phyloP scores from a whole-genome alignment of 805 yeast species.

The Yarrowia keelungensis region DNA sequence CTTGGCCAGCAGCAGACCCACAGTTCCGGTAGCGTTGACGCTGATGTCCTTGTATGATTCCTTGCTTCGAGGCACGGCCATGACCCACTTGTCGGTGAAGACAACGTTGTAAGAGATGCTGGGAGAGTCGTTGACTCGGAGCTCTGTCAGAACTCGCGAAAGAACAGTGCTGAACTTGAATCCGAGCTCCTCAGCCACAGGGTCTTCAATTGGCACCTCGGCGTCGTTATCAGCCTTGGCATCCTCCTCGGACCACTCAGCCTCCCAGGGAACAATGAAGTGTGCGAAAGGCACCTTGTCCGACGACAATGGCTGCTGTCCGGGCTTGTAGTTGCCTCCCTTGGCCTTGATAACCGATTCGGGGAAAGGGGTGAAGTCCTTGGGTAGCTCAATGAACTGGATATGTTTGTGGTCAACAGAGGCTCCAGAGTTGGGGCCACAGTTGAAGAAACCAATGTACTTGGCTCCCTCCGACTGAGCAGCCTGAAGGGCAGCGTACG shows the following conservation, averaged over 20 bases:
- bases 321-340: slow-evolving; percentile 44
- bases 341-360: slow-evolving; percentile 41
- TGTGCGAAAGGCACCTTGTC: slow-evolving; percentile 79
- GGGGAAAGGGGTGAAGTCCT: slow-evolving; percentile 54
- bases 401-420: slow-evolving; percentile 93
- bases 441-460: slow-evolving; percentile 85
- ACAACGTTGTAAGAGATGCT: slow-evolving; percentile 76
- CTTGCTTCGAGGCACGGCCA: slow-evolving; percentile 77
- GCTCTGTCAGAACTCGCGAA: slow-evolving; percentile 71
- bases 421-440: slow-evolving; percentile 91
- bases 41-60: slow-evolving; percentile 58
- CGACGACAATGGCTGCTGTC: slow-evolving; percentile 66
- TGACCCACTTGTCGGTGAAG: slow-evolving; percentile 82
- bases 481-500: slow-evolving; percentile 61
- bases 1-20: slow-evolving; percentile 82
- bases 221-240: slow-evolving; percentile 27
- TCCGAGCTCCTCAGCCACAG: slow-evolving; percentile 65
- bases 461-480: slow-evolving; percentile 55
- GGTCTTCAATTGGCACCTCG: slow-evolving; percentile 45
- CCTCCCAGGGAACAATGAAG: slow-evolving; percentile 70
- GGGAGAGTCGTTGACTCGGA: slow-evolving; percentile 52
- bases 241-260: slow-evolving; percentile 42
- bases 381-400: slow-evolving; percentile 80
- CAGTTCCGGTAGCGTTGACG: slow-evolving; percentile 79
- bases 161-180: slow-evolving; percentile 74